phyloP scores from a whole-genome alignment of 1,139 yeast genomes.

The Pichia sp. region DNA sequence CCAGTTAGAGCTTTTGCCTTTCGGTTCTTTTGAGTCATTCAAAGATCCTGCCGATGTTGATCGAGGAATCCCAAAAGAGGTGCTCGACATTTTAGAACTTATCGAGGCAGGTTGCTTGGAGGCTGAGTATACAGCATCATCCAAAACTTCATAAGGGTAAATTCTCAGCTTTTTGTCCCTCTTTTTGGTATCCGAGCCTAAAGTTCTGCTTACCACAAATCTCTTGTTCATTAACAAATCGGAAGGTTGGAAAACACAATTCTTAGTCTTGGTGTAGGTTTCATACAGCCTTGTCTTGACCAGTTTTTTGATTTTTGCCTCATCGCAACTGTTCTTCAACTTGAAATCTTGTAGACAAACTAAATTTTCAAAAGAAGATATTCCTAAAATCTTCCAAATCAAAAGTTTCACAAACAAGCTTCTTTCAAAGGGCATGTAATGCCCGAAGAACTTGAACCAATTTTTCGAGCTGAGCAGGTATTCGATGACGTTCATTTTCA shows the following conservation, averaged over 20 bases:
- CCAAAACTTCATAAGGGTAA: slow-evolving; percentile 71
- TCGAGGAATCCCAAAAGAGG: background rate
- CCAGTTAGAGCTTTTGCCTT: slow-evolving; percentile 9
- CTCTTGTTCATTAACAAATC: slow-evolving; percentile 52
- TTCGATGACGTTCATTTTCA: slow-evolving; percentile 45
- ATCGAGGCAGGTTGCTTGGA: slow-evolving; percentile 11
- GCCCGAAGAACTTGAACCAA: slow-evolving; percentile 61
- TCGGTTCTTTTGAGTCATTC: background rate
- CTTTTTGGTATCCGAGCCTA: slow-evolving; percentile 33
- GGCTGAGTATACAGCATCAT: slow-evolving; percentile 64
- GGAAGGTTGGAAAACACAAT: slow-evolving; percentile 39
- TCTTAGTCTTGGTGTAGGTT: slow-evolving; percentile 21
- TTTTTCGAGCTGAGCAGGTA: slow-evolving; percentile 50
- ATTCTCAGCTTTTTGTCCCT: slow-evolving; percentile 35
- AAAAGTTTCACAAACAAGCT: slow-evolving; percentile 63
- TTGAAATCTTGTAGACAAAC: slow-evolving; percentile 6
- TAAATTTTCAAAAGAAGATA: slow-evolving; percentile 18
- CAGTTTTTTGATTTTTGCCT: slow-evolving; percentile 8
- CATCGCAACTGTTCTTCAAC: slow-evolving; percentile 5
- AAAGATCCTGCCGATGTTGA: slow-evolving; percentile 4
- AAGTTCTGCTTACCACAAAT: slow-evolving; percentile 42
- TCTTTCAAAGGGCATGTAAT: slow-evolving; percentile 77
- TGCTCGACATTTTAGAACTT: background rate
- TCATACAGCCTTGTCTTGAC: slow-evolving; percentile 18
- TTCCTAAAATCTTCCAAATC: slow-evolving; percentile 54